A percentile compares a stretch with the other conserved stretches of the same genome.
These are phyloP conservation scores for Diaporthe batatas DNA, from an alignment of 2,329 filamentous ascomycete species.

Conservation along the genomic window DNA sequence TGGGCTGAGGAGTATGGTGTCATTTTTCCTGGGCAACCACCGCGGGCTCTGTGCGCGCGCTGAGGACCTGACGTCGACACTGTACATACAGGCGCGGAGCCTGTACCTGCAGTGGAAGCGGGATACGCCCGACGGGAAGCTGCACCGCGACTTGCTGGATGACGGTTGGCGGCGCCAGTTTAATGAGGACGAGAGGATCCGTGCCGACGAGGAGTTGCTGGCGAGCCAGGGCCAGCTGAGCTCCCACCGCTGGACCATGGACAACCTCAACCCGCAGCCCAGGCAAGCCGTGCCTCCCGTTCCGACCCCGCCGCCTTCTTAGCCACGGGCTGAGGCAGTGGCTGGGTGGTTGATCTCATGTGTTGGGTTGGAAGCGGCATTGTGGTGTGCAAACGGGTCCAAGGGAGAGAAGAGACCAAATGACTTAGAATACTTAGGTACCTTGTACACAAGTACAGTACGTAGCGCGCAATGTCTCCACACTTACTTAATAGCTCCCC, in stretches of 20 bases:
- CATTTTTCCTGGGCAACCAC: conserved; percentile 29
- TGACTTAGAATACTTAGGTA: no score
- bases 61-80: not conserved
- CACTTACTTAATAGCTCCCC: not conserved
- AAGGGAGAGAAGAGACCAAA: not conserved
- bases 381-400: not conserved
- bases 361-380: not conserved
- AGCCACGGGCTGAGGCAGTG: not conserved
- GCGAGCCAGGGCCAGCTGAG: conserved; percentile 38
- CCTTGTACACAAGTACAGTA: no score
- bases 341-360: not conserved
- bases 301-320: not conserved
- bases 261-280: not conserved
- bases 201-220: conserved; percentile 33
- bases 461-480: not conserved
- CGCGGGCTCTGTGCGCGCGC: conserved; percentile 6
- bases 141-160: conserved; percentile 36
- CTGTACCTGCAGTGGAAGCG: conserved; percentile 32
- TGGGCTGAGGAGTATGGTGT: conserved; percentile 37
- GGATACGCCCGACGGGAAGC: conserved; percentile 18
- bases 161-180: conserved; percentile 35
- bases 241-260: conserved; percentile 1
- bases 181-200: conserved; percentile 28
- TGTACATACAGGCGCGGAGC: not conserved
- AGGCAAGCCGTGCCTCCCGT: not conserved